phyloP scores from a whole-genome alignment of 352 stramenopile genomes.

The Phytopythium sindhum region DNA sequence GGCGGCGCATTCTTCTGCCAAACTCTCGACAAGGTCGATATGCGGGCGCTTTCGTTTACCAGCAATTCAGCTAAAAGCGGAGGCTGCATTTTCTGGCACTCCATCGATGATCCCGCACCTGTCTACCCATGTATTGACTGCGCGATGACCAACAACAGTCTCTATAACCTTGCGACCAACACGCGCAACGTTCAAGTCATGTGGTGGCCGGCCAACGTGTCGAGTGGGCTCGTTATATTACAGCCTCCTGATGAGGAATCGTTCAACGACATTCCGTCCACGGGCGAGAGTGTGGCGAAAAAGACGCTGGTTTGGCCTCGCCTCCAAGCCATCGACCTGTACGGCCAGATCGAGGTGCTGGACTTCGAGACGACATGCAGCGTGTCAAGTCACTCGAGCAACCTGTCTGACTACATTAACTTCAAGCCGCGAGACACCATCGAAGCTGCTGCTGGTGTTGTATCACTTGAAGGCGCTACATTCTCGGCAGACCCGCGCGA shows the following conservation, averaged over 20 bases:
- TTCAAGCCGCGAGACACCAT: conserved; percentile 33
- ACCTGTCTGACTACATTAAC: conserved; percentile 10
- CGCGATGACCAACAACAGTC: conserved; percentile 33
- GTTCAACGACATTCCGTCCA: conserved; percentile 24
- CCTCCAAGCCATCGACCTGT: conserved; percentile 54
- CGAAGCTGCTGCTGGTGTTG: conserved; percentile 26
- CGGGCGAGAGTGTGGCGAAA: conserved; percentile 26
- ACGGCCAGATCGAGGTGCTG: conserved; percentile 58
- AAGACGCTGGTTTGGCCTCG: conserved; percentile 41
- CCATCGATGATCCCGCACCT: conserved; percentile 15
- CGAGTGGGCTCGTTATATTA: conserved; percentile 33
- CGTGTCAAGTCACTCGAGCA: conserved; percentile 17
- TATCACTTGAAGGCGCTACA: conserved; percentile 34
- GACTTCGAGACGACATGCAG: conserved; percentile 44
- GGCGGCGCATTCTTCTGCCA: conserved; percentile 54
- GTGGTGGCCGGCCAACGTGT: conserved; percentile 56
- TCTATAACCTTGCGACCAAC: conserved; percentile 64
- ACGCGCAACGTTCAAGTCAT: conserved; percentile 43
- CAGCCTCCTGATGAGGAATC: conserved; percentile 51
- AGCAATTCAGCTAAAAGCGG: conserved; percentile 45
- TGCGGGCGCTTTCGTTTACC: conserved; percentile 22
- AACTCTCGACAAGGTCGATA: conserved; percentile 19
- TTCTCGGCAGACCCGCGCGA: conserved; percentile 27
- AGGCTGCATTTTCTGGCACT: conserved; percentile 66
- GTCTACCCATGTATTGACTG: conserved; percentile 37